A percentile compares a stretch with the other conserved stretches of the same genome.
These are phyloP conservation scores for Vitis hybrid DNA, from an alignment of 177 flowering plant species.

Conservation along the genomic window DNA sequence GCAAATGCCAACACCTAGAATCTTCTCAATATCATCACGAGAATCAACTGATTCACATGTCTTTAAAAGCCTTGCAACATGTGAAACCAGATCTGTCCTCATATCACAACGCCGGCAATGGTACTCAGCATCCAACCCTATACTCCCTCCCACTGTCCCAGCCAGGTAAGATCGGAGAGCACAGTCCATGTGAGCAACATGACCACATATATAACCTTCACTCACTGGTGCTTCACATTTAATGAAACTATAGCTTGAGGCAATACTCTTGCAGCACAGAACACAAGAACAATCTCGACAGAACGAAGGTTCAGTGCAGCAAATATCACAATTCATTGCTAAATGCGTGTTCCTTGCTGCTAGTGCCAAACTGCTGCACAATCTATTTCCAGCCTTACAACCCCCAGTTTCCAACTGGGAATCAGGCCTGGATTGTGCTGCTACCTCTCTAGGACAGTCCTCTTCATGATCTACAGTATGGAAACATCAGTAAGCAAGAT, in stretches of 20 bases:
- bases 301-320: slow-evolving; percentile 76
- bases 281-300: slow-evolving; percentile 90
- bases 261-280: slow-evolving; percentile 59
- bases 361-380: slow-evolving; percentile 40
- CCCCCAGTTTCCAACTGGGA: slow-evolving; percentile 17
- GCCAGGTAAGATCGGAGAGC: slow-evolving; percentile 78
- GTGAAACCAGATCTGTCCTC: slow-evolving; percentile 60
- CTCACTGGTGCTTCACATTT: slow-evolving; percentile 65
- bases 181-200: slow-evolving; percentile 74
- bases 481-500: too few relatives aligned
- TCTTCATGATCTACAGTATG: too few relatives aligned
- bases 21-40: slow-evolving; percentile 51
- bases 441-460: slow-evolving; percentile 14
- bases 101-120: slow-evolving; percentile 91
- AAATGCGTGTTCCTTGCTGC: slow-evolving; percentile 20
- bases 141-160: slow-evolving; percentile 82
- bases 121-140: slow-evolving; percentile 78
- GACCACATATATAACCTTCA: slow-evolving; percentile 61
- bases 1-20: slow-evolving; percentile 53
- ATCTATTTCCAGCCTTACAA: slow-evolving; percentile 72
- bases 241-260: slow-evolving; percentile 56
- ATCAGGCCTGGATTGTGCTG: slow-evolving; percentile 26
- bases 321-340: slow-evolving; percentile 68
- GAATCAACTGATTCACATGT: slow-evolving; percentile 53
- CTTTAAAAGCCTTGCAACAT: slow-evolving; percentile 46